Percentiles rank a stretch among this genome's conserved stretches.
phyloP scores from a whole-genome alignment of 2,329 filamentous ascomycete species.

The Cordyceps fumosorosea region DNA sequence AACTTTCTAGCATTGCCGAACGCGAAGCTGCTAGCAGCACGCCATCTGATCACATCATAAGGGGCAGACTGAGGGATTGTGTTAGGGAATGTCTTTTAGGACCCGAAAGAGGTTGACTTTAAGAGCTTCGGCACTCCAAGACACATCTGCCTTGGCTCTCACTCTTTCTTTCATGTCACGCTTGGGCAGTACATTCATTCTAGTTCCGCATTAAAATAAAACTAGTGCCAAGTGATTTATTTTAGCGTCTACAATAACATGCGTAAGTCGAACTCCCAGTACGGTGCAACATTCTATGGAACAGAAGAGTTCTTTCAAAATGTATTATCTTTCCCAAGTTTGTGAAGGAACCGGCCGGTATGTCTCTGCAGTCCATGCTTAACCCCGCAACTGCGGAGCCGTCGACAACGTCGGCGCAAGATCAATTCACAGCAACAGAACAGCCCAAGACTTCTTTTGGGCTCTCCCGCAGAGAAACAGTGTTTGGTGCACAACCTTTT shows the following conservation, averaged over 20 bases:
- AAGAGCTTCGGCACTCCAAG: neutral
- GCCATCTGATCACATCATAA: neutral
- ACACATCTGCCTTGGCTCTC: neutral
- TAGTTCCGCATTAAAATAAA: neutral
- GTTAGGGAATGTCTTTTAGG: neutral
- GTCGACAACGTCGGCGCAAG: neutral
- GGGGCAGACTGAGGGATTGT: neutral
- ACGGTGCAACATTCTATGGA: neutral
- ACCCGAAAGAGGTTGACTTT: neutral
- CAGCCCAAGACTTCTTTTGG: neutral
- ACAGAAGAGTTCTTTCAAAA: neutral
- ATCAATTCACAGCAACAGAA: neutral
- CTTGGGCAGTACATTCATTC: neutral
- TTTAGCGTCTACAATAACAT: neutral
- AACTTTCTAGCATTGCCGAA: neutral
- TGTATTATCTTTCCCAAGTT: neutral
- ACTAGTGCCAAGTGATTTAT: neutral
- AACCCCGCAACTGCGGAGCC: neutral
- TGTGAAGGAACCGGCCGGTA: neutral
- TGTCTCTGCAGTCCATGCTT: neutral
- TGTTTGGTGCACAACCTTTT: too few species aligned
- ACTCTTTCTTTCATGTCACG: neutral
- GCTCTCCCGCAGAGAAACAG: too few species aligned
- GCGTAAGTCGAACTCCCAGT: neutral
- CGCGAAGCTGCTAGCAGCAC: neutral